Conservation (phyloP, 2,329 filamentous ascomycete species). For the Ophiostoma fasciatum region DNA sequence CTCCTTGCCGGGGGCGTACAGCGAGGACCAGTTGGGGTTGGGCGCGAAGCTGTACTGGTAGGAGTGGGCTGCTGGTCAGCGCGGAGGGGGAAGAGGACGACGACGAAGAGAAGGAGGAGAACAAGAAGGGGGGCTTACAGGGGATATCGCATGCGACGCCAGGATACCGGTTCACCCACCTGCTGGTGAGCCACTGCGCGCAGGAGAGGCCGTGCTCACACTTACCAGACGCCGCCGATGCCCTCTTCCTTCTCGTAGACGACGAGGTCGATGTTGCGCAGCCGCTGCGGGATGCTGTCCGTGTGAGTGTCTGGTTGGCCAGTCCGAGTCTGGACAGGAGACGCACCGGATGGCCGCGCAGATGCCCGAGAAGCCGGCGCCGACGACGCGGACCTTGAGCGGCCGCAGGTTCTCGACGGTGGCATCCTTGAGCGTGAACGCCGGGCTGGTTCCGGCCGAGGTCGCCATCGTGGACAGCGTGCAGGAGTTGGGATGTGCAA, state of each 20-base stretch:
- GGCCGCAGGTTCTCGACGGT: constrained; percentile 19
- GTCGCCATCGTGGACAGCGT: no score
- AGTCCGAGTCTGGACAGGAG: no score
- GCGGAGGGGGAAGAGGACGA: neutral
- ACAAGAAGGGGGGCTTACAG: constrained; percentile 14
- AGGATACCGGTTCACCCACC: constrained; percentile 21
- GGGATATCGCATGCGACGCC: constrained; percentile 23
- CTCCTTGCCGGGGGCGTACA: constrained; percentile 34
- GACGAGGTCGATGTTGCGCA: constrained; percentile 20
- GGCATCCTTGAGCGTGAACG: constrained; percentile 15
- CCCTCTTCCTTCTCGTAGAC: constrained; percentile 22
- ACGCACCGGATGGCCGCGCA: constrained; percentile 18
- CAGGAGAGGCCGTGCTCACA: neutral
- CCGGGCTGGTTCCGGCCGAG: no score
- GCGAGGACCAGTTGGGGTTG: constrained; percentile 36
- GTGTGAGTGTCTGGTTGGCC: no score
- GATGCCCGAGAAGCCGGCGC: constrained; percentile 21
- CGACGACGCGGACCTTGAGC: constrained; percentile 20
- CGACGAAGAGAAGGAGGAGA: neutral
- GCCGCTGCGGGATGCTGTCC: constrained; percentile 19
- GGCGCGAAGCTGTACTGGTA: constrained; percentile 42
- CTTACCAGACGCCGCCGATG: constrained; percentile 21
- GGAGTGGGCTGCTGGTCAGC: constrained; percentile 25
- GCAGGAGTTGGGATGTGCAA: no score
- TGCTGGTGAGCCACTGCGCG: constrained; percentile 3